Evolutionary conservation across 108 stramenopile species (phyloP), one percentile per base, ranked within the genome.

Genomic region (Nitzschia inconspicua): DNA sequence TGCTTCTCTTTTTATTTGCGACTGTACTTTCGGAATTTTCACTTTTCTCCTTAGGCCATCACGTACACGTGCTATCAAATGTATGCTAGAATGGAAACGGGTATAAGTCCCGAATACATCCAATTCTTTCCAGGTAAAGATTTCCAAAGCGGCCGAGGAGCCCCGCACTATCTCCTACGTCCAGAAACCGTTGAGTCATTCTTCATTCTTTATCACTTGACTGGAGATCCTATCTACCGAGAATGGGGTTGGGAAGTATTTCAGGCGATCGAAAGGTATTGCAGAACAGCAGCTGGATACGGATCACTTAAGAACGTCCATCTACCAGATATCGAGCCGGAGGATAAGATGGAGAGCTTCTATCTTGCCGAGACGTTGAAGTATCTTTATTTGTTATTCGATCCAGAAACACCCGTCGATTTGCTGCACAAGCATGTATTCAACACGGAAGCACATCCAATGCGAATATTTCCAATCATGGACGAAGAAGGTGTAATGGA

Each of bases 241-340:
- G 95, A 98, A 60, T 98, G 96, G 96, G 93, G 95, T 23, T 97
- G 95, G 95, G 89, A 96, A 62, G 78, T 97, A 6, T 98, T 90
- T 53, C 79, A 89, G 70, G 80, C 95, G 19, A 95, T 98, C 60
- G 95, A 96, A 53, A 65, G 68, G 25, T 90, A 83, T 65, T 97
- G 95, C 78, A 83, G 79, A 60, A 78, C 89, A 22, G 41, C 73
- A 24, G 71, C 47, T 47, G 97, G 78, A 0, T 98, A 95, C 65
- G 97, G 88, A 1, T 52, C 77, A 44, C 43, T 90, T 58, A 64
- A 46, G n/a, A 71, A 94, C 61, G 95, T 96, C 5, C 47, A 66
- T 42, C 60, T 77, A 13, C 34, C 72, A 7, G 44, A 47, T 16
- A 51, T 22, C 2, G 25, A 47, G 48, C 73, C 77, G 7, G 65